Base-by-base conservation (phyloP, 2,329 filamentous ascomycete species). In the Myriangium duriaei region DNA sequence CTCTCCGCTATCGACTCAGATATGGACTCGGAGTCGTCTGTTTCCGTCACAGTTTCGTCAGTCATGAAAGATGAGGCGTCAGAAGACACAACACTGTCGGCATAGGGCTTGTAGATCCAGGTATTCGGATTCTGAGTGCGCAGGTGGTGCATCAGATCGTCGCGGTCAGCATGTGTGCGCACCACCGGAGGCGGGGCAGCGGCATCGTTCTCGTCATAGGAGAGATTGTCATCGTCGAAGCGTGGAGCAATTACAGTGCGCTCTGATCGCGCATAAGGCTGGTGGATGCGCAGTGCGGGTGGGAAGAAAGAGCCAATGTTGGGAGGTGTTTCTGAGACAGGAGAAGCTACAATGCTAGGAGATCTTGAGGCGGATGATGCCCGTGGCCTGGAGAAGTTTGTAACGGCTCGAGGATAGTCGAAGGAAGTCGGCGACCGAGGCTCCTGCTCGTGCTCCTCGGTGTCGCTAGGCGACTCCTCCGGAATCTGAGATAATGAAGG, bases 371-470 rank as follows among this genome's bases (percentile, higher is more conserved):
- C 32, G 24, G 29, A 33, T 15, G 32, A 32, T 14, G 26, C 41
- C 32, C 42, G 39, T 5, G 49, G 50, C 11, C 50, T 45, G 11
- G 50, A 52, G 43, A 52, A 52, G 35, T 52, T 52, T 14, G 26
- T 17, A 16, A 31, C 26, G 24, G 24, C 16, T 45, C 34, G 10
- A 44, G 42, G 5, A 40, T 35, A 2, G 45, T 46, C 47, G 45
- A 14, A 45, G 42, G 30, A 48, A 41, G 7, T 31, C 28, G 11
- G 42, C 47, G 11, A 39, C 38, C 34, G 42, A 30, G 14, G 30
- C 11, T 7, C 33, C 26, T 10, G 31, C 11, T 10, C 34, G 11
- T 41, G 32, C 21, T 26, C 21, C 21, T 26, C 21, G n/a, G 21
- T 26, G n/a, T 26, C 21, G n/a, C 21, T 26, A n/a, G n/a, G 21